A percentile compares a stretch with the other conserved stretches of the same genome.
phyloP scores from a whole-genome alignment of 2,329 filamentous ascomycete species.

The Plectosphaerella cucumerina region DNA sequence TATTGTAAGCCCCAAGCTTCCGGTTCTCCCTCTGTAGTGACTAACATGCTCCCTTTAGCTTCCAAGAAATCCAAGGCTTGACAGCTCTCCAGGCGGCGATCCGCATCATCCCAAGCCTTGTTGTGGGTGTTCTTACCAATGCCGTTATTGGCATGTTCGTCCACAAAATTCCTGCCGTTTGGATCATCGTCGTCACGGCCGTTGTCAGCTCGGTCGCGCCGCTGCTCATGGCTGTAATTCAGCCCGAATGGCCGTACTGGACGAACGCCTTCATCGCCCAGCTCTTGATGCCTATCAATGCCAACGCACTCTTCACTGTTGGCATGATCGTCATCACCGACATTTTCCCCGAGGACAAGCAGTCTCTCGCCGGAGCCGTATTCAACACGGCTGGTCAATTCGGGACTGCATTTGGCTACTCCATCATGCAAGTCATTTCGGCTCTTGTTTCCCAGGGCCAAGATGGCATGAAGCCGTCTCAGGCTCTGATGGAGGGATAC shows the following conservation, averaged over 20 bases:
- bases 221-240: slow-evolving; percentile 50
- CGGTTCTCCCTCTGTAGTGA: background rate
- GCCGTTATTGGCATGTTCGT: slow-evolving; percentile 40
- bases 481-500: slow-evolving; percentile 45
- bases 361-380: slow-evolving; percentile 56
- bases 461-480: background rate
- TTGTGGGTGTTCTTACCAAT: slow-evolving; percentile 38
- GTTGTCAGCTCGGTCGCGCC: slow-evolving; percentile 39
- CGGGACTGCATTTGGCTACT: slow-evolving; percentile 45
- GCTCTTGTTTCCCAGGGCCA: slow-evolving; percentile 24
- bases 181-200: slow-evolving; percentile 34
- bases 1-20: slow-evolving; percentile 36
- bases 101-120: slow-evolving; percentile 38
- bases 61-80: slow-evolving; percentile 44
- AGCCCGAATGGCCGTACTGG: slow-evolving; percentile 48
- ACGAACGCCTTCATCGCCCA: slow-evolving; percentile 37
- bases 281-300: slow-evolving; percentile 34
- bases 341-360: slow-evolving; percentile 50
- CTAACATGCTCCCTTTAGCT: slow-evolving; percentile 27
- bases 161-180: slow-evolving; percentile 32
- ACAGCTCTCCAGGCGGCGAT: slow-evolving; percentile 40
- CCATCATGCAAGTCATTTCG: slow-evolving; percentile 41
- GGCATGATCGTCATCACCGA: slow-evolving; percentile 50
- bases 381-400: slow-evolving; percentile 57
- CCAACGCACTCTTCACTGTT: slow-evolving; percentile 51